phyloP scores from a whole-genome alignment of 148 eudicot genomes.

The Spergularia bocconei region DNA sequence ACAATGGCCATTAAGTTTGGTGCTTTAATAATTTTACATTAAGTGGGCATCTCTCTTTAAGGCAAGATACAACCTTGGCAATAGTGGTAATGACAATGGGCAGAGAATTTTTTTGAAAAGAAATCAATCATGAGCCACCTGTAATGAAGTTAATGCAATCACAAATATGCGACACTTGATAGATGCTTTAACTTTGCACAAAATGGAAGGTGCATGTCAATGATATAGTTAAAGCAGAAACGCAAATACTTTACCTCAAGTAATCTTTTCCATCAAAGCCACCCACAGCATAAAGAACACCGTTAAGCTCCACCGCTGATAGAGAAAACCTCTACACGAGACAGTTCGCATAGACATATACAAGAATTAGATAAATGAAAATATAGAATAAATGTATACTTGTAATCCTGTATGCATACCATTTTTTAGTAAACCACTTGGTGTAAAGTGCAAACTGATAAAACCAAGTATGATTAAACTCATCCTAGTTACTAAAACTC shows the following conservation, averaged over 20 bases:
- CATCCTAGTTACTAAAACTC: neutral
- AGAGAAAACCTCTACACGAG: constrained; percentile 67
- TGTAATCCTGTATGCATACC: neutral
- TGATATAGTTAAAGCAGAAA: constrained; percentile 12
- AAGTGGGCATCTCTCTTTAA: neutral
- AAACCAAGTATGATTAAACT: neutral
- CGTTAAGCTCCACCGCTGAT: constrained; percentile 69
- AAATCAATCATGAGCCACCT: neutral
- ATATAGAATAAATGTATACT: no score
- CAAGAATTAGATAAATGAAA: neutral
- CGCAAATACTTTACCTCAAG: constrained; percentile 50
- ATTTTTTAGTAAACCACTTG: neutral
- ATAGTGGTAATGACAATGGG: neutral
- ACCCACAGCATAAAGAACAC: constrained; percentile 73
- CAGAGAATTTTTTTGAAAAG: neutral
- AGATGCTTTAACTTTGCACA: neutral
- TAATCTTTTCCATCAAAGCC: constrained; percentile 69
- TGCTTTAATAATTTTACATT: neutral
- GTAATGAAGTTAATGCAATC: neutral
- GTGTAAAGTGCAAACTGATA: constrained; percentile 4
- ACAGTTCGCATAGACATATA: neutral
- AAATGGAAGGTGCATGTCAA: neutral
- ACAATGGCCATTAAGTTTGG: no score
- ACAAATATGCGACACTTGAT: neutral
- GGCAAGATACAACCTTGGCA: neutral